These are phyloP conservation scores for Beauveria sp. DNA, from an alignment of 2,329 filamentous ascomycete species.

Conservation along the genomic window DNA sequence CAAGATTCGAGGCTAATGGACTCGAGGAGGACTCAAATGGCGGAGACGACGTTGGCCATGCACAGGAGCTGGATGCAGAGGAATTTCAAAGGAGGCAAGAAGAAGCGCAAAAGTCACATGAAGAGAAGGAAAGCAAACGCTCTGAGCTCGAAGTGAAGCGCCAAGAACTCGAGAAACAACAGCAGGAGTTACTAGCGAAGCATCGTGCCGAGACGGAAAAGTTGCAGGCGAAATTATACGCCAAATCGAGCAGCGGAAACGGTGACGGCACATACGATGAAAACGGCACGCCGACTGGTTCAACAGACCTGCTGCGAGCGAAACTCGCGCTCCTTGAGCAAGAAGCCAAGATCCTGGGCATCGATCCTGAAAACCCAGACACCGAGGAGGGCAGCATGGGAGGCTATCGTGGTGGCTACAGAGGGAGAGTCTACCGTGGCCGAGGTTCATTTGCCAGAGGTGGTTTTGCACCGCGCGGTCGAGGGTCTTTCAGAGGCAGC, in stretches of 20 bases:
- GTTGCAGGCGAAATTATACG: constrained; percentile 44
- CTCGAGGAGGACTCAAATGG: background rate
- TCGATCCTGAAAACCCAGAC: constrained; percentile 48
- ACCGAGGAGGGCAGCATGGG: constrained; percentile 26
- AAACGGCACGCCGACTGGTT: constrained; percentile 21
- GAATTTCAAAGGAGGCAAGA: constrained; percentile 62
- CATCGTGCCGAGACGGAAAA: constrained; percentile 61
- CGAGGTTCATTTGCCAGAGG: constrained; percentile 35
- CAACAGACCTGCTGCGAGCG: constrained; percentile 58
- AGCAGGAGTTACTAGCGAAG: constrained; percentile 52
- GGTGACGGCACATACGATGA: constrained; percentile 22
- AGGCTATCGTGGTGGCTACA: constrained; percentile 25
- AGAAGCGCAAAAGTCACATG: constrained; percentile 61
- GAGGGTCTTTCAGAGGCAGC: constrained; percentile 33
- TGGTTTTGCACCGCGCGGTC: constrained; percentile 23
- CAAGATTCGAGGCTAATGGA: constrained; percentile 21
- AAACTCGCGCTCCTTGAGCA: constrained; percentile 66
- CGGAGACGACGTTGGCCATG: constrained; percentile 14
- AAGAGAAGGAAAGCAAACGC: constrained; percentile 56
- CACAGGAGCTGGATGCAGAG: constrained; percentile 57
- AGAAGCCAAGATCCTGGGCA: constrained; percentile 61
- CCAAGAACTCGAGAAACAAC: constrained; percentile 57
- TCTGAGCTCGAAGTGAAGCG: constrained; percentile 55
- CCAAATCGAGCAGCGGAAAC: constrained; percentile 16
- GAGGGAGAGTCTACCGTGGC: constrained; percentile 24